Conservation (phyloP, 257 asterid genomes). For the Solanum etuberosum region DNA sequence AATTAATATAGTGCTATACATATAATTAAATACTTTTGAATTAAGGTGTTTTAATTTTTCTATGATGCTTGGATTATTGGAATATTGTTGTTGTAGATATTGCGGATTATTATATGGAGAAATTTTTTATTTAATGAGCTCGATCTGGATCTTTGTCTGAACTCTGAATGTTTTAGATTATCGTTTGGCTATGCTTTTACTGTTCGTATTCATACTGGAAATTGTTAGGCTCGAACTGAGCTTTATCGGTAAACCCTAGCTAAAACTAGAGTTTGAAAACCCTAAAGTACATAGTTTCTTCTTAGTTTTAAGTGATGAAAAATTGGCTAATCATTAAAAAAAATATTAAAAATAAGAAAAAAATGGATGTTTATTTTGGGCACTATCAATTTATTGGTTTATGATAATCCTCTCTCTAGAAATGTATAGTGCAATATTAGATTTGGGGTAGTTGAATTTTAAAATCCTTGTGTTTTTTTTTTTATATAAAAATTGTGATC, state of each 20-base stretch:
- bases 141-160: neutral
- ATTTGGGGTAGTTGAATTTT: neutral
- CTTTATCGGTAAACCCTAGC: neutral
- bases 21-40: neutral
- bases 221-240: neutral
- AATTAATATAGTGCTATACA: neutral
- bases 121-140: neutral
- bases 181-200: neutral
- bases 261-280: neutral
- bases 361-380: neutral
- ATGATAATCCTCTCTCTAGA: neutral
- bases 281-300: neutral
- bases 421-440: neutral
- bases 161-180: neutral
- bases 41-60: neutral
- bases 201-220: neutral
- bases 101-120: neutral
- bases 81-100: neutral
- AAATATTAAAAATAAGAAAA: neutral
- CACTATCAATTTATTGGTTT: neutral
- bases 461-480: neutral
- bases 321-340: neutral
- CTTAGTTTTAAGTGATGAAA: neutral
- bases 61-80: neutral
- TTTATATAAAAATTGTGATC: neutral